These are phyloP conservation scores for Sclerospora graminicola DNA, from an alignment of 352 stramenopile genomes.

Conservation along the genomic window DNA sequence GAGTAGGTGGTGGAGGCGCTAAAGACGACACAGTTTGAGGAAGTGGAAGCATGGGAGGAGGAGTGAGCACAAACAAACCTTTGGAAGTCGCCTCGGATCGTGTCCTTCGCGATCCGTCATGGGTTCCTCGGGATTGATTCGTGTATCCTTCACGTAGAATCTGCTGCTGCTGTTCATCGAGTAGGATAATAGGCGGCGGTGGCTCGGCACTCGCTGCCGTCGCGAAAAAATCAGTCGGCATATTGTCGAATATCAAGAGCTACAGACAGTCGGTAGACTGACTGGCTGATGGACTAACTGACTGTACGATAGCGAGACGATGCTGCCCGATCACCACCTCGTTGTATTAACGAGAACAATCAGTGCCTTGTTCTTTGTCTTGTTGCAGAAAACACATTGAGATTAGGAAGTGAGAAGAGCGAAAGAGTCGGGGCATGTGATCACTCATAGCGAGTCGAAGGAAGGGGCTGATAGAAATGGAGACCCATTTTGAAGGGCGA, in stretches of 20 bases:
- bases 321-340: too few species aligned
- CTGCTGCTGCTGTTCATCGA: conserved; percentile 52
- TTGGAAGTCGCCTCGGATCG: conserved; percentile 8
- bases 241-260: background rate
- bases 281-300: too few species aligned
- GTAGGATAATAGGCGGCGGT: conserved; percentile 22
- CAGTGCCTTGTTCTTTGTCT: too few species aligned
- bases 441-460: too few species aligned
- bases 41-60: conserved; percentile 16
- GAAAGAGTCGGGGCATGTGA: too few species aligned
- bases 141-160: conserved; percentile 17
- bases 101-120: background rate
- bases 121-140: background rate
- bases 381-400: too few species aligned
- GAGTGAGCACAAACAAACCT: conserved; percentile 19
- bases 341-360: too few species aligned
- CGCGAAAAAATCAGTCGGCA: conserved; percentile 12
- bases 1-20: conserved; percentile 15
- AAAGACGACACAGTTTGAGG: conserved; percentile 9
- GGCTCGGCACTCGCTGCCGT: conserved; percentile 7
- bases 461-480: too few species aligned
- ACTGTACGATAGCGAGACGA: too few species aligned
- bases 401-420: too few species aligned
- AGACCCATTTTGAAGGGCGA: background rate
- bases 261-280: too few species aligned